These are phyloP conservation scores for Blumeria hordei DNA, from an alignment of 2,329 filamentous ascomycete genomes.

Conservation along the genomic window DNA sequence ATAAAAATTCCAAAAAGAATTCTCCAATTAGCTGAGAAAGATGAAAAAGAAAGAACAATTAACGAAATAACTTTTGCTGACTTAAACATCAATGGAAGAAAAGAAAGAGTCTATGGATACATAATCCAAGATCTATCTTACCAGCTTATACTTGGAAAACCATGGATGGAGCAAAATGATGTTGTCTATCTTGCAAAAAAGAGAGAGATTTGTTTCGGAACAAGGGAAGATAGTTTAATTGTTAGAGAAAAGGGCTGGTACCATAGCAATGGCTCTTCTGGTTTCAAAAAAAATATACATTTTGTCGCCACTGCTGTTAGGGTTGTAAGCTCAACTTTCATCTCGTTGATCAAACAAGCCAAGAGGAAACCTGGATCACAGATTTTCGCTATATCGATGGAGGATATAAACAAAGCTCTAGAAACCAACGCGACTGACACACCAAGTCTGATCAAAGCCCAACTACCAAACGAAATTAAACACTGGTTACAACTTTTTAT, in stretches of 20 bases:
- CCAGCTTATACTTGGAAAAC: neutral
- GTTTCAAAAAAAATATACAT: neutral
- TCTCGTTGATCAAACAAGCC: neutral
- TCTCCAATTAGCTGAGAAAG: neutral
- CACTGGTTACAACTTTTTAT: constrained; percentile 1
- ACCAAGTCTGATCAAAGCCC: neutral
- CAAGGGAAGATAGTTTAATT: neutral
- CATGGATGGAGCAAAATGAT: neutral
- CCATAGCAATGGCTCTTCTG: neutral
- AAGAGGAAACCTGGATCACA: neutral
- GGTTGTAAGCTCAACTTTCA: neutral
- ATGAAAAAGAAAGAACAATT: too few relatives aligned
- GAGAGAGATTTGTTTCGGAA: neutral
- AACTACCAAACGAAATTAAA: neutral
- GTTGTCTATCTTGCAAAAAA: neutral
- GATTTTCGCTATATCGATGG: neutral
- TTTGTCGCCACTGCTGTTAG: neutral
- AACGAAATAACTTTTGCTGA: neutral
- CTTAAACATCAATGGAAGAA: neutral
- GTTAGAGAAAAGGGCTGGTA: neutral
- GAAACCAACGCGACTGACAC: neutral
- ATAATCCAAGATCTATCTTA: neutral
- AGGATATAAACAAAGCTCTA: neutral
- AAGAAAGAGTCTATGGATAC: neutral
- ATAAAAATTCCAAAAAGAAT: neutral